These are phyloP conservation scores for Lecanosticta acicola DNA, from an alignment of 2,329 filamentous ascomycete genomes.

Conservation along the genomic window DNA sequence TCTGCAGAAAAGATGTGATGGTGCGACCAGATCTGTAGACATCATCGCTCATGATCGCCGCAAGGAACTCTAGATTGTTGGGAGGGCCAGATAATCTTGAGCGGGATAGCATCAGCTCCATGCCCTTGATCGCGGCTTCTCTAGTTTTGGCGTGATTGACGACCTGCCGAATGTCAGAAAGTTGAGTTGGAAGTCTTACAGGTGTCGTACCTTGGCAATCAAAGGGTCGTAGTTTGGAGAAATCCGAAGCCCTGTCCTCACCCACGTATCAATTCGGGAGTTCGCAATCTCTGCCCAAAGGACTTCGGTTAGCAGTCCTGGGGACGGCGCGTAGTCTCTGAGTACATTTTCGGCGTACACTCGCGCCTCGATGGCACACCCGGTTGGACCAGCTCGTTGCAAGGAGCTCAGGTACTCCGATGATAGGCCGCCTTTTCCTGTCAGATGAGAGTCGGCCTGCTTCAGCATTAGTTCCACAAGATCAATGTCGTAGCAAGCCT, in stretches of 20 bases:
- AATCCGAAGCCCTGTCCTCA: constrained; percentile 52
- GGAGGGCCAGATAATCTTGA: constrained; percentile 50
- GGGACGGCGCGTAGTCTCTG: constrained; percentile 53
- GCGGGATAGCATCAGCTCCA: constrained; percentile 40
- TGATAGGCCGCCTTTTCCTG: constrained; percentile 43
- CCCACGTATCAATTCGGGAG: constrained; percentile 59
- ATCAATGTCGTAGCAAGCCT: constrained; percentile 51
- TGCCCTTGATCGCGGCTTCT: constrained; percentile 40
- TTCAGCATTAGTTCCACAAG: constrained; percentile 52
- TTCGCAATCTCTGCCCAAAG: constrained; percentile 46
- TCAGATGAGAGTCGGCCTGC: constrained; percentile 49
- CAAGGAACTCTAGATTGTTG: constrained; percentile 54
- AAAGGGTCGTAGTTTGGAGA: constrained; percentile 51
- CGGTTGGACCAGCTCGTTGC: constrained; percentile 41
- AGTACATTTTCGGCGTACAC: constrained; percentile 56
- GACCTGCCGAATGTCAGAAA: constrained; percentile 24
- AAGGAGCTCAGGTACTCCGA: constrained; percentile 38
- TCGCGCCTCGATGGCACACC: constrained; percentile 49
- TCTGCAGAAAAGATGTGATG: constrained; percentile 51
- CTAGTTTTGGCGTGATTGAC: constrained; percentile 49
- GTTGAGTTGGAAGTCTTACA: not conserved
- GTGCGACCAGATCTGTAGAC: constrained; percentile 49
- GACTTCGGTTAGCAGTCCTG: constrained; percentile 55
- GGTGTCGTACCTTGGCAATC: constrained; percentile 13
- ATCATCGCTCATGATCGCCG: constrained; percentile 43